Evolutionary conservation across 352 stramenopile species (phyloP).

Genomic region (Globisporangium camurandrum): DNA sequence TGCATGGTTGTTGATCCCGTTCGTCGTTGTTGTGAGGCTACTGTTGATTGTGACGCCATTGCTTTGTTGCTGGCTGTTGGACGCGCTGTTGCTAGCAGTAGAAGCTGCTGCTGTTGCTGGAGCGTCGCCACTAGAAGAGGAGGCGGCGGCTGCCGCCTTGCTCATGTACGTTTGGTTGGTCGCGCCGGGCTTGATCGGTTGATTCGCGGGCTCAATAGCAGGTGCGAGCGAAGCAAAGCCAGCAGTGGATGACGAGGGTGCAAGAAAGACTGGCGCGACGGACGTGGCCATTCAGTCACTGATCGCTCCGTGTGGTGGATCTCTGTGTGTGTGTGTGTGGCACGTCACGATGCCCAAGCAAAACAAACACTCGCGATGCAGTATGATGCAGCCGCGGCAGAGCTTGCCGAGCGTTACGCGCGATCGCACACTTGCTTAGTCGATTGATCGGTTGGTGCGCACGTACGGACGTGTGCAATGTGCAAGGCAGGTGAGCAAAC

Average conservation of each 20-base stretch:
- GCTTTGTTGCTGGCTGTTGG: neutral
- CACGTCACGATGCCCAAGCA: neutral
- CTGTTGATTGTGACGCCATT: conserved; percentile 4
- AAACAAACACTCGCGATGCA: neutral
- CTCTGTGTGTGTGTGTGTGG: neutral
- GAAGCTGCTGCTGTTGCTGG: neutral
- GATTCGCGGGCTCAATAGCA: conserved; percentile 15
- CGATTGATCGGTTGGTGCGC: too few relatives aligned
- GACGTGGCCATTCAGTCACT: conserved; percentile 12
- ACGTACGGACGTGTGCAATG: too few relatives aligned
- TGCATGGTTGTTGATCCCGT: conserved; percentile 4
- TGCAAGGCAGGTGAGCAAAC: too few relatives aligned
- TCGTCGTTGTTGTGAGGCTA: neutral
- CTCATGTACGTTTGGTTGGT: conserved; percentile 8
- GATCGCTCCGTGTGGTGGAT: neutral
- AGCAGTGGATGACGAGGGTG: neutral
- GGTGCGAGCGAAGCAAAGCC: conserved; percentile 3
- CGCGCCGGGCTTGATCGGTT: conserved; percentile 7
- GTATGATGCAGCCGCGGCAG: too few relatives aligned
- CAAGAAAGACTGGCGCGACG: neutral
- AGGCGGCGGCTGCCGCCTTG: neutral
- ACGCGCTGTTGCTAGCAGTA: neutral
- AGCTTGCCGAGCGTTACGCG: too few relatives aligned
- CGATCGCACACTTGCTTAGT: too few relatives aligned
- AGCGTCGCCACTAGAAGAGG: neutral